Evolutionary conservation across 2,329 filamentous ascomycete genomes (phyloP).

Genomic region (Hypomyces rosellus): DNA sequence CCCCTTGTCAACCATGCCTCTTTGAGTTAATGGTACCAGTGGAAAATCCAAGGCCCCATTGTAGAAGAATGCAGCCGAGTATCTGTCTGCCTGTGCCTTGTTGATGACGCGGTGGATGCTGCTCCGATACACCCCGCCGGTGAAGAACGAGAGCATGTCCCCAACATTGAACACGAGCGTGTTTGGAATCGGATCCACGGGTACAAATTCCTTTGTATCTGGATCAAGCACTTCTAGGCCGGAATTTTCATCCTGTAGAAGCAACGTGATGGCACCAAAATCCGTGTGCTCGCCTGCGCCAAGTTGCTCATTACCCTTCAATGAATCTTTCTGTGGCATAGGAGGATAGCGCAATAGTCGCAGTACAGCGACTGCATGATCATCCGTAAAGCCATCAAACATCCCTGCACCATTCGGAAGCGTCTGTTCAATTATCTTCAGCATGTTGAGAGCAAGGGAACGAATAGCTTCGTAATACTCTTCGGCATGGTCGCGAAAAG

Average conservation of each 20-base stretch:
- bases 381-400: constrained; percentile 17
- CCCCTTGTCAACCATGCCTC: no score
- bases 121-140: constrained; percentile 23
- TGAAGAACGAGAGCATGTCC: constrained; percentile 29
- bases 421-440: background rate
- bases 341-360: background rate
- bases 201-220: constrained; percentile 20
- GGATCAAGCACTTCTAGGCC: constrained; percentile 24
- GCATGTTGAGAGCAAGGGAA: background rate
- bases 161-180: constrained; percentile 33
- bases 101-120: constrained; percentile 24
- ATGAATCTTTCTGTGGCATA: background rate
- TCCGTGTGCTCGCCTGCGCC: constrained; percentile 23
- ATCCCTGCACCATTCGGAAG: constrained; percentile 1
- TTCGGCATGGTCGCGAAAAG: background rate
- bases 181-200: constrained; percentile 23
- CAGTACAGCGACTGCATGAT: constrained; percentile 19
- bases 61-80: no score
- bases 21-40: no score
- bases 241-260: constrained; percentile 23
- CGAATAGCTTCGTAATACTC: background rate
- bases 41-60: no score
- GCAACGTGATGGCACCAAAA: constrained; percentile 24
- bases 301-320: background rate
- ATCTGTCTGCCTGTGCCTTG: background rate